Base-by-base conservation (phyloP, 2,329 filamentous ascomycete genomes). In the Cercospora sp. region DNA sequence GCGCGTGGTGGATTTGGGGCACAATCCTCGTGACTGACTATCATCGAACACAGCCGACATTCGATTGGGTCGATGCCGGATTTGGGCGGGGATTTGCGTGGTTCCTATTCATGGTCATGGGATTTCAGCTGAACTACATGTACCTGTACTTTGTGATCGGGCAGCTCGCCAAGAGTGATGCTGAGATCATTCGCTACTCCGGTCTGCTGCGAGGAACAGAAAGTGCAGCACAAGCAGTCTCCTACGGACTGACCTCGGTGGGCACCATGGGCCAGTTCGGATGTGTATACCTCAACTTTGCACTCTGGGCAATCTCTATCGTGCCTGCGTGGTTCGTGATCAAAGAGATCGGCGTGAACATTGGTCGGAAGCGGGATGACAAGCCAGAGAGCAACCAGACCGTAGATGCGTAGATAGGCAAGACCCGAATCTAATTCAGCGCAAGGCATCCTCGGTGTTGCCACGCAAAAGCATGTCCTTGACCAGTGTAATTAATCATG, bases 71-170 rank as follows among this genome's bases (percentile, higher is more conserved):
- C 0, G 84, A 85, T 69, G 70, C 80, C 0, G 89, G 88, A 0
- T 93, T 93, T 65, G 90, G 89, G 0, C 82, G 83, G 45, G 88
- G 84, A 0, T 93, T 92, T 72, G 86, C 84, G 0, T 82, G 91
- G 18, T 92, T 90, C 77, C 74, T 93, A 5, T 86, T 93, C 72
- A 84, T 91, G 72, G 87, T 88, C 0, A 79, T 87, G 10, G 87
- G 88, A 0, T 92, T 92, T 73, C 90, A 92, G 78, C 72, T 91
- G 7, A 92, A 92, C 77, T 93, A 93, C 75, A 83, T 92, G 71
- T 92, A 88, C 76, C 78, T 92, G 82, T 89, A 92, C 80, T 92
- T 92, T 74, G 82, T 92, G 68, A 86, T 92, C 32, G 85, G 87
- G 3, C 89, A 91, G 72, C 77, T 93, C 2, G 88, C 90, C 1